These are phyloP conservation scores for Xylariaceae sp. DNA, from an alignment of 2,329 filamentous ascomycete species.

Conservation along the genomic window DNA sequence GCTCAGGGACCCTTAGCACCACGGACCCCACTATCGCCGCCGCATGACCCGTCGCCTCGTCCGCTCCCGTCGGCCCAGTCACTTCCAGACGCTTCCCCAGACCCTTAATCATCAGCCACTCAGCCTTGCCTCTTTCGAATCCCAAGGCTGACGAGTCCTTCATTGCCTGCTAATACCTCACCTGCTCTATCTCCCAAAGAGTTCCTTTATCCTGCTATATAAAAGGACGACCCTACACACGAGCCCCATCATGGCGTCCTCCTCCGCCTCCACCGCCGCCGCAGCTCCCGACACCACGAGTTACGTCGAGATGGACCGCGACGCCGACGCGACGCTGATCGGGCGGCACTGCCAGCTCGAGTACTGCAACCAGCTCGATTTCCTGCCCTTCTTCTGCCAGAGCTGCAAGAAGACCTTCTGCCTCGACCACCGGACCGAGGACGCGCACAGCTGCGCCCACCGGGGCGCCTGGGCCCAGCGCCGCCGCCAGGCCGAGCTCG, in stretches of 20 bases:
- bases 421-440: conserved; percentile 86
- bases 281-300: conserved; percentile 41
- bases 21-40: not conserved
- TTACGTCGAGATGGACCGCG: conserved; percentile 66
- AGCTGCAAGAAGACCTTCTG: conserved; percentile 82
- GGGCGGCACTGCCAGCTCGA: conserved; percentile 85
- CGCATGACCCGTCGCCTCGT: not conserved
- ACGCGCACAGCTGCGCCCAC: conserved; percentile 61
- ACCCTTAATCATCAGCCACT: conserved; percentile 17
- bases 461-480: conserved; percentile 56
- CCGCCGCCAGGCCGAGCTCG: conserved; percentile 45
- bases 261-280: conserved; percentile 36
- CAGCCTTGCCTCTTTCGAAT: conserved; percentile 10
- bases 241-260: conserved; percentile 47
- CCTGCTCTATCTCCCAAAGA: too few relatives aligned
- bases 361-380: conserved; percentile 92
- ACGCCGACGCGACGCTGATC: conserved; percentile 70
- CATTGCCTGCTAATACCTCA: too few relatives aligned
- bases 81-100: conserved; percentile 19
- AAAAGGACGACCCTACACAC: too few relatives aligned
- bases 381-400: conserved; percentile 89
- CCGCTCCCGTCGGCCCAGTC: conserved; percentile 5
- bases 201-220: too few relatives aligned
- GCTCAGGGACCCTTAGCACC: not conserved
- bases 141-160: conserved; percentile 18